These are phyloP conservation scores for Exophiala phaeomuriformis DNA, from an alignment of 2,329 filamentous ascomycete genomes.

Conservation along the genomic window DNA sequence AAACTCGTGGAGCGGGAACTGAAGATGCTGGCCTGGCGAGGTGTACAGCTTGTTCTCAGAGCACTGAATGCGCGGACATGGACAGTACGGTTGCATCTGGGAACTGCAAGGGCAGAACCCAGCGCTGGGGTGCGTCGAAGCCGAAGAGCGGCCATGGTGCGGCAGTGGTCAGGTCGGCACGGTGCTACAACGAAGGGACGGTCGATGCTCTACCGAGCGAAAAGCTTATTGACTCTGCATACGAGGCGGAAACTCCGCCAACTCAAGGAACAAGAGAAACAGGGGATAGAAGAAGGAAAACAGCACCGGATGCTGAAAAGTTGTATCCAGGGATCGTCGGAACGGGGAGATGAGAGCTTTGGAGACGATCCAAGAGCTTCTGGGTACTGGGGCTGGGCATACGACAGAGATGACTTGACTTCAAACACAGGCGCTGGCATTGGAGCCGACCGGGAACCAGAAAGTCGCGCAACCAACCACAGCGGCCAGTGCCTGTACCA, in stretches of 20 bases:
- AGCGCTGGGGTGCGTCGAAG: conserved; percentile 22
- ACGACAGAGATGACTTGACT: conserved; percentile 1
- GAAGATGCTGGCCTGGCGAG: conserved; percentile 2
- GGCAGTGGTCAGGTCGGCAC: neutral
- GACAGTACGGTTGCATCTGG: conserved; percentile 12
- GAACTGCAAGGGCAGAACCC: conserved; percentile 19
- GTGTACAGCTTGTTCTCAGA: conserved; percentile 16
- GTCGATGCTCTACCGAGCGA: conserved; percentile 20
- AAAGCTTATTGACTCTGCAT: conserved; percentile 16
- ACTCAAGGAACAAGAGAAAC: conserved; percentile 6
- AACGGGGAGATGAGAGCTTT: conserved; percentile 11
- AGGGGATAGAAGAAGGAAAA: neutral
- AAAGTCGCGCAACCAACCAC: conserved; percentile 5
- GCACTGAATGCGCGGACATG: conserved; percentile 19
- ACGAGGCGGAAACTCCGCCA: conserved; percentile 16
- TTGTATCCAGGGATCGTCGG: neutral
- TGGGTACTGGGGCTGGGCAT: conserved; percentile 9
- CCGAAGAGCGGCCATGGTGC: conserved; percentile 23
- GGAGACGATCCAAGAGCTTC: conserved; percentile 9
- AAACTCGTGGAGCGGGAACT: conserved; percentile 6
- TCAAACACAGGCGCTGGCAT: neutral
- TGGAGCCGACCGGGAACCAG: neutral
- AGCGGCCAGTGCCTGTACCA: too few relatives aligned
- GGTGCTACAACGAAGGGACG: conserved; percentile 6
- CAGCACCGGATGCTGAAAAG: neutral